Evolutionary conservation across 2,329 filamentous ascomycete genomes (phyloP), one percentile per base, ranked within the genome.

Genomic region (Chaetomiaceae sp.): DNA sequence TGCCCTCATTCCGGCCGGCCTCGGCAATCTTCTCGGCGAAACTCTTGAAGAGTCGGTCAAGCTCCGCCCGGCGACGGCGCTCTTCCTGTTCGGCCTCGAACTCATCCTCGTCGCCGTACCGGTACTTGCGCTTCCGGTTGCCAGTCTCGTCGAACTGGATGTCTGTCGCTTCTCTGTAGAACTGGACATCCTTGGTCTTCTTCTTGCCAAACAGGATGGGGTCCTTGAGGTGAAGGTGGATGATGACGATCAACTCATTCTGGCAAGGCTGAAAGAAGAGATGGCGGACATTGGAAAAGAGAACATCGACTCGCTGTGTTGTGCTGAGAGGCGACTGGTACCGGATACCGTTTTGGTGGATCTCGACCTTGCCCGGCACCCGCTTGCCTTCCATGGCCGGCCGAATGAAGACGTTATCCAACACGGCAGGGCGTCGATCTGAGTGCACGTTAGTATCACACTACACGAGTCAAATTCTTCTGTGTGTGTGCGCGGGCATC

Each of bases 81-180:
- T 99, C 94, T 70, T 99, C 94, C 70, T 99, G 94, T 69, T 99
- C 94, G 37, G 92, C 90, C 70, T 99, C 94, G 58, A 99, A 99
- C 69, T 99, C 94, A 66, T 99, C 94, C 69, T 99, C 95, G 59
- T 99, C 94, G 38, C 94, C 94, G 66, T 95, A 97, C 44, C 94
- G 86, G 72, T 97, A 95, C 73, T 96, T 96, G 61, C 94, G 88
- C 75, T 96, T 96, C 59, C 95, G 83, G 72, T 97, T 99, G 61
- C 94, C 95, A 43, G 94, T 99, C 74, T 99, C 94, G 65, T 99
- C 94, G 63, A 99, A 97, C 66, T 96, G 90, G 69, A 99, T 97
- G 62, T 99, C 94, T 0, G 94, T 97, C 3, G 94, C 94, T 74
- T 99, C 94, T 49, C 94, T 84, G 66, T 96, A 96, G 73, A 99